Evolutionary conservation across 73 alveolate species (phyloP).

Genomic region (Effrenium voratum): DNA sequence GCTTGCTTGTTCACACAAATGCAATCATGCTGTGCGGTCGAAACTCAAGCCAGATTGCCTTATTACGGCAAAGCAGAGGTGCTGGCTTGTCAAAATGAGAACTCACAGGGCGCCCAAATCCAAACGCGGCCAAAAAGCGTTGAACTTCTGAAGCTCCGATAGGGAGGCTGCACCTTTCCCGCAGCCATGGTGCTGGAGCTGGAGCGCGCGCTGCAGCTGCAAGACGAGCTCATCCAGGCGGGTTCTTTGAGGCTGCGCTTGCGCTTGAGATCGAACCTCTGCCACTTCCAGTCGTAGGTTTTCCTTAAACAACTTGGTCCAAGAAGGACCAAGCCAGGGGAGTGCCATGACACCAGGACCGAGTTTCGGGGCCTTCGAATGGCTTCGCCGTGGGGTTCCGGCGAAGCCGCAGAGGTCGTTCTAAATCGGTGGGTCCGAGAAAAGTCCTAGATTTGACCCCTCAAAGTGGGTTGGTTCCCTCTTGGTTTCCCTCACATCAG

Average conservation of each 20-base stretch:
- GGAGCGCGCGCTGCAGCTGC: slow-evolving; percentile 52
- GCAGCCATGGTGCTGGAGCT: slow-evolving; percentile 55
- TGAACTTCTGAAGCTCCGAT: not conserved
- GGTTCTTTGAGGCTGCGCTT: not conserved
- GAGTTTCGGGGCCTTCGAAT: too few relatives aligned
- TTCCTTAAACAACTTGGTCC: not conserved
- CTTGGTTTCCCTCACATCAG: too few relatives aligned
- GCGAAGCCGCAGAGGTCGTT: too few relatives aligned
- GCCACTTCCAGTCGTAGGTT: not conserved
- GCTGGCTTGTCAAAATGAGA: not conserved
- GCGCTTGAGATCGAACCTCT: not conserved
- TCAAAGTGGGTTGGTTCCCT: too few relatives aligned
- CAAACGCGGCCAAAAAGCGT: not conserved
- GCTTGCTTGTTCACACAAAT: too few relatives aligned
- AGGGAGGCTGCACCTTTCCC: not conserved
- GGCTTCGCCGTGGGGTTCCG: too few relatives aligned
- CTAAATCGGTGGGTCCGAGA: too few relatives aligned
- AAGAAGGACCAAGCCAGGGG: too few relatives aligned
- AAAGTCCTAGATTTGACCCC: too few relatives aligned
- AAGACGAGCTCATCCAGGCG: slow-evolving; percentile 71
- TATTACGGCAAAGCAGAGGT: not conserved
- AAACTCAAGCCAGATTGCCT: not conserved
- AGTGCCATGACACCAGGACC: too few relatives aligned
- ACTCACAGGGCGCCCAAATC: not conserved
- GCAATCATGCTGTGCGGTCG: too few relatives aligned